Evolutionary conservation across 768 basidiomycete genomes (phyloP).

Genomic region (Psilocybe cyanescens): DNA sequence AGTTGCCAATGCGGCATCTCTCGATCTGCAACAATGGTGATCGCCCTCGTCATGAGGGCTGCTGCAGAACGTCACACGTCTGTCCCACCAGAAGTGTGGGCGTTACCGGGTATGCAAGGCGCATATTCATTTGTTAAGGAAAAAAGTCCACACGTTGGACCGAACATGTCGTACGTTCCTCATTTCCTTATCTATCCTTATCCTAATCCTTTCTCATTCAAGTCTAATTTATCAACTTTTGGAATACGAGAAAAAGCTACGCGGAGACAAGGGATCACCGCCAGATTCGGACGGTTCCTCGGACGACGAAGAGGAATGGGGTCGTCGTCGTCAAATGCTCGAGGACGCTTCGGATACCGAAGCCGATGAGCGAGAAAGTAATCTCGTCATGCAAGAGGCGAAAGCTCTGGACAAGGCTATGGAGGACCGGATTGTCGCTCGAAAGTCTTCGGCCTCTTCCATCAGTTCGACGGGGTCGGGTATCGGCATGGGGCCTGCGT

Average conservation of each 20-base stretch:
- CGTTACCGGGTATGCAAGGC: constrained; percentile 85
- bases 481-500: constrained; percentile 67
- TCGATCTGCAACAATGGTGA: constrained; percentile 86
- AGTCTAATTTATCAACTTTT: constrained; percentile 93
- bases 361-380: constrained; percentile 58
- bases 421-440: constrained; percentile 80
- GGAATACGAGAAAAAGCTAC: constrained; percentile 84
- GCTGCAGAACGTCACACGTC: constrained; percentile 67
- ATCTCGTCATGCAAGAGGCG: constrained; percentile 75
- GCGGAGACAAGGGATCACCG: constrained; percentile 43
- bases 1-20: constrained; percentile 96
- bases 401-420: constrained; percentile 83
- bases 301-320: constrained; percentile 81
- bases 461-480: constrained; percentile 56
- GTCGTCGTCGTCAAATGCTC: constrained; percentile 62
- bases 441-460: constrained; percentile 73
- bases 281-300: constrained; percentile 62
- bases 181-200: constrained; percentile 5
- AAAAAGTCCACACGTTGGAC: constrained; percentile 86
- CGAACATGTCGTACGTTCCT: constrained; percentile 89
- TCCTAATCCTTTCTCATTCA: constrained; percentile 22
- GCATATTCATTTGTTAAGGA: constrained; percentile 90
- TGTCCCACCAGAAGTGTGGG: constrained; percentile 78
- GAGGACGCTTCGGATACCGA: constrained; percentile 58
- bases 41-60: constrained; percentile 94